Evolutionary conservation across 192 early-diverging fungal genomes (phyloP).

Genomic region (Entomortierella chlamydospora): DNA sequence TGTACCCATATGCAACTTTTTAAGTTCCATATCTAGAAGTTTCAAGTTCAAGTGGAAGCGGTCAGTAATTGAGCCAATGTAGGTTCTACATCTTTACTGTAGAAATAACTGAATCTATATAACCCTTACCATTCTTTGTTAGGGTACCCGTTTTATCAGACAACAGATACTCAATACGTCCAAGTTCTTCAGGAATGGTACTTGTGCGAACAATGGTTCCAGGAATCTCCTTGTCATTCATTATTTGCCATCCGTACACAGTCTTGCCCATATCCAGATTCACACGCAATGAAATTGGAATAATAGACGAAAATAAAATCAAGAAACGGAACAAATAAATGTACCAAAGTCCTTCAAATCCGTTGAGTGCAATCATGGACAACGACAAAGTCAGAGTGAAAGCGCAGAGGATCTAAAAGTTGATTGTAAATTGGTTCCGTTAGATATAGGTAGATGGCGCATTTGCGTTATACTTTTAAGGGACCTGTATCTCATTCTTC

Average conservation of each 20-base stretch:
- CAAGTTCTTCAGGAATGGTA: conserved; percentile 96
- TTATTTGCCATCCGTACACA: conserved; percentile 91
- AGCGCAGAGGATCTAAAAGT: conserved; percentile 84
- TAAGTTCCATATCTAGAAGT: conserved; percentile 93
- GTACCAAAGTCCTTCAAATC: conserved; percentile 92
- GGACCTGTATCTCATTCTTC: no score
- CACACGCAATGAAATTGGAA: conserved; percentile 94
- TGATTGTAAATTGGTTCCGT: no score
- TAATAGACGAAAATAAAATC: conserved; percentile 95
- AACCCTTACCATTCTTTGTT: conserved; percentile 83
- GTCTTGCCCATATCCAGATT: conserved; percentile 98
- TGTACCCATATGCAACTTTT: conserved; percentile 94
- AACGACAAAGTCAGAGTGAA: conserved; percentile 87
- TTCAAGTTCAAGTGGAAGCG: background rate
- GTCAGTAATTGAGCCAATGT: no score
- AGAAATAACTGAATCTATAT: background rate
- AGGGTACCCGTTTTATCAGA: conserved; percentile 97
- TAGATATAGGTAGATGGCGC: no score
- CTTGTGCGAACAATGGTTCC: conserved; percentile 92
- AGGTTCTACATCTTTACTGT: background rate
- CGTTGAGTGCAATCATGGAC: conserved; percentile 89
- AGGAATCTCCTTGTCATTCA: conserved; percentile 84
- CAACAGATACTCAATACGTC: conserved; percentile 91
- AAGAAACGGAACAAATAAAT: conserved; percentile 93
- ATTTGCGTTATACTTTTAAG: no score